Percentiles rank a stretch among this genome's conserved stretches.
These are phyloP conservation scores for Tagetes erecta DNA, from an alignment of 129 eudicot species.

Conservation along the genomic window DNA sequence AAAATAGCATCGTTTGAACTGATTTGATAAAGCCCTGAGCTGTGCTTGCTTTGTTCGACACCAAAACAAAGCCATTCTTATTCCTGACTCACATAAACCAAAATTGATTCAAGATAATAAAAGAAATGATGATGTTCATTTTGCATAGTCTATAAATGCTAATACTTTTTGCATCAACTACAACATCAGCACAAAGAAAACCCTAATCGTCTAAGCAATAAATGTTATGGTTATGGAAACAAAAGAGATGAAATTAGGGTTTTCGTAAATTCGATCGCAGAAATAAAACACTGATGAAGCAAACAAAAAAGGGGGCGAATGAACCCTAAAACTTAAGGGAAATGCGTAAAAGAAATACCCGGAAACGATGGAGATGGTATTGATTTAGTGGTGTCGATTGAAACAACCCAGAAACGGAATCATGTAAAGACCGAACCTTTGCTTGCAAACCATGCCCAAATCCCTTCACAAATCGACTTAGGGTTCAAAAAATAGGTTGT, in stretches of 20 bases:
- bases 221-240: neutral
- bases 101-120: neutral
- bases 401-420: neutral
- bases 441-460: neutral
- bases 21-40: slow-evolving; percentile 34
- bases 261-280: neutral
- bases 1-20: slow-evolving; percentile 39
- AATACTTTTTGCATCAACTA: neutral
- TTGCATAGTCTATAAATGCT: neutral
- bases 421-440: neutral
- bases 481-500: no score
- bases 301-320: neutral
- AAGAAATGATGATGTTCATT: neutral
- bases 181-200: neutral
- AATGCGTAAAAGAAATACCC: neutral
- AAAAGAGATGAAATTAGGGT: neutral
- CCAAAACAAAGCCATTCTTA: slow-evolving; percentile 45
- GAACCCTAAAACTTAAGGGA: neutral
- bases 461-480: no score
- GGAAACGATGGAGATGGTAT: neutral
- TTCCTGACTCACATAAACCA: slow-evolving; percentile 27
- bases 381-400: no score
- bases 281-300: neutral
- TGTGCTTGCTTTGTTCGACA: slow-evolving; percentile 52
- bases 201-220: neutral